Evolutionary conservation across 2,329 filamentous ascomycete species (phyloP).

Genomic region (Aspergillus luchuensis): DNA sequence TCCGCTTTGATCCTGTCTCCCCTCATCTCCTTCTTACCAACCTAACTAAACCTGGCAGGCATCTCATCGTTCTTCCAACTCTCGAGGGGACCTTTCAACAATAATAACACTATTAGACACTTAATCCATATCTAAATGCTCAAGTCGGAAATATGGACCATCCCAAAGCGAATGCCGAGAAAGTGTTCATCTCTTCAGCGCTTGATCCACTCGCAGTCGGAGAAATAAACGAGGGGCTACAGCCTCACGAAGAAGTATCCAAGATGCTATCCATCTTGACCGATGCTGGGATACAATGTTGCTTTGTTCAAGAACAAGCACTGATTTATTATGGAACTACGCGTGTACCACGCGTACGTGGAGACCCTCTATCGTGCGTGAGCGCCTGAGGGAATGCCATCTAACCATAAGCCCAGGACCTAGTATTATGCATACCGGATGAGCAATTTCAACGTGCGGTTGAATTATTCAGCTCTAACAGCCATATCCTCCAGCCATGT

Average conservation of each 20-base stretch:
- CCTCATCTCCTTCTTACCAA: no score
- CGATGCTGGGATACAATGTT: conserved; percentile 15
- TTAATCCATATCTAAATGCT: no score
- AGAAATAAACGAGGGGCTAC: background rate
- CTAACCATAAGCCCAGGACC: conserved; percentile 11
- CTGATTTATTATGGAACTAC: conserved; percentile 21
- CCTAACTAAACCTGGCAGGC: no score
- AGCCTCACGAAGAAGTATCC: conserved; percentile 12
- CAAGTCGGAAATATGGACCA: background rate
- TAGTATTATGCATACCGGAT: conserved; percentile 16
- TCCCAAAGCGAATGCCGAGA: background rate
- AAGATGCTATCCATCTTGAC: conserved; percentile 12
- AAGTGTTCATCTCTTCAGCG: background rate
- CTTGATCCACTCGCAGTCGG: background rate
- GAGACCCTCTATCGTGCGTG: conserved; percentile 3
- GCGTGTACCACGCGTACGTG: conserved; percentile 10
- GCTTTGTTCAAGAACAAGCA: conserved; percentile 16
- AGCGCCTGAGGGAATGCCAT: background rate
- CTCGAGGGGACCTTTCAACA: no score
- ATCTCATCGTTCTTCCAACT: no score
- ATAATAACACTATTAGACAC: no score
- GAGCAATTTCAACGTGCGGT: conserved; percentile 16
- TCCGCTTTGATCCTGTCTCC: no score
- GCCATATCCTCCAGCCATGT: conserved; percentile 19
- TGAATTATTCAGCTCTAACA: conserved; percentile 11